Evolutionary conservation across 2,329 filamentous ascomycete genomes (phyloP), one percentile per base, ranked within the genome.

Genomic region (Sclerotinia minor): DNA sequence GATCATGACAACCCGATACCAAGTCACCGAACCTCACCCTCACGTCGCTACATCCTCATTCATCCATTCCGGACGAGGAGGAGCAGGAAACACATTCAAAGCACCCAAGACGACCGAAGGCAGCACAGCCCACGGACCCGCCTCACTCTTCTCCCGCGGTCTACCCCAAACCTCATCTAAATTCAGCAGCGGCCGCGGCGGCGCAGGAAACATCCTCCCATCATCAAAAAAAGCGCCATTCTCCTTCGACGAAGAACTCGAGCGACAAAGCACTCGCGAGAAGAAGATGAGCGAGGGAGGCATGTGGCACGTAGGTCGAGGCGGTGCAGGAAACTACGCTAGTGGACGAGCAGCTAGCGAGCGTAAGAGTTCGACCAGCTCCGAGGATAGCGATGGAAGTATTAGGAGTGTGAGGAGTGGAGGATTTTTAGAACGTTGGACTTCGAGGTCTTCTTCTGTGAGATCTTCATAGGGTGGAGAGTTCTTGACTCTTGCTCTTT

Each of bases 161-260:
- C 68, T 75, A 17, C 75, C 75, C n/a, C 59, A 71, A 58, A 69
- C 71, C 60, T 72, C 65, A 59, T 67, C 68, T 53, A 73, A 71
- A 65, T 77, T 76, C 71, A 71, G 65, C 68, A 69, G 70, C 24
- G 76, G 76, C 17, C 72, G 75, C 24, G 75, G 76, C 5, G 76
- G 76, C 35, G 76, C 75, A 21, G 76, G 76, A n/a, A 77, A 77
- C 69, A 75, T 77, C 54, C 73, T 72, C 65, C 58, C 67, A 19
- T 69, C 47, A 13, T 69, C 69, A 13, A 74, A 77, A 64, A 72
- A 71, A 29, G 68, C 75, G 17, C 71, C 74, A 21, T 77, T 77
- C 70, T 75, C 73, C 24, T 77, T 77, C 67, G 75, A 77, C 50
- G 76, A 77, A 44, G 76, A 77, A 54, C 71, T 77, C 17, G 72